These are phyloP conservation scores for Coemansia sp. DNA, from an alignment of 192 early-diverging fungal species.

Conservation along the genomic window DNA sequence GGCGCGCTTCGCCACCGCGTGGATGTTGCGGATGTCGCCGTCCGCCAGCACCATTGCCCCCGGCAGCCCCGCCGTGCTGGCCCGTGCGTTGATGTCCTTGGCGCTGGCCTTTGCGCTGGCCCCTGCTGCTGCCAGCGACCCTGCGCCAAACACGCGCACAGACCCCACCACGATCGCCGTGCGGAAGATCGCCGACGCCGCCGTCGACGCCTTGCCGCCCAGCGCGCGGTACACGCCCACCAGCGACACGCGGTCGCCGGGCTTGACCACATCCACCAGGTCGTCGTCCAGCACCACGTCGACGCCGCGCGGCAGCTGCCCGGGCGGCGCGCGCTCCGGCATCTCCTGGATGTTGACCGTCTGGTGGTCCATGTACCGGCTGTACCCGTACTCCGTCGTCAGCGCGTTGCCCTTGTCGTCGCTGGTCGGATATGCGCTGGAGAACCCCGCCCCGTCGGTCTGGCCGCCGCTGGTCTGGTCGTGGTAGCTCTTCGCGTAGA, in stretches of 20 bases:
- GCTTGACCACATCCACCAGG: conserved; percentile 92
- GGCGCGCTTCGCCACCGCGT: conserved; percentile 64
- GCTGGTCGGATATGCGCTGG: conserved; percentile 86
- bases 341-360: conserved; percentile 96
- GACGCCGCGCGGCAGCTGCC: conserved; percentile 88
- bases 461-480: conserved; percentile 73
- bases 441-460: conserved; percentile 46
- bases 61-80: conserved; percentile 28
- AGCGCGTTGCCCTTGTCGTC: conserved; percentile 92
- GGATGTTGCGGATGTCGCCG: conserved; percentile 85
- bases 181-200: conserved; percentile 83
- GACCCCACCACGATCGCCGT: conserved; percentile 89
- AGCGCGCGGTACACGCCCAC: conserved; percentile 90
- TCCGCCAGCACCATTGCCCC: conserved; percentile 75
- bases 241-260: conserved; percentile 92
- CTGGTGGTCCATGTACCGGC: conserved; percentile 89
- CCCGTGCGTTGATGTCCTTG: conserved; percentile 24
- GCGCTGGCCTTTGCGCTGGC: conserved; percentile 10
- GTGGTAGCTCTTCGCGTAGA: conserved; percentile 80
- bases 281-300: conserved; percentile 97
- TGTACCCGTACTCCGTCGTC: conserved; percentile 90
- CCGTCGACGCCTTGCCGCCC: conserved; percentile 75
- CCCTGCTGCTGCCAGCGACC: conserved; percentile 68
- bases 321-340: conserved; percentile 95
- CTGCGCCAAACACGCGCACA: conserved; percentile 69